Evolutionary conservation across 495 filamentous ascomycete species (phyloP), one percentile per base, ranked within the genome.

Genomic region (Lepidopterella palustris): DNA sequence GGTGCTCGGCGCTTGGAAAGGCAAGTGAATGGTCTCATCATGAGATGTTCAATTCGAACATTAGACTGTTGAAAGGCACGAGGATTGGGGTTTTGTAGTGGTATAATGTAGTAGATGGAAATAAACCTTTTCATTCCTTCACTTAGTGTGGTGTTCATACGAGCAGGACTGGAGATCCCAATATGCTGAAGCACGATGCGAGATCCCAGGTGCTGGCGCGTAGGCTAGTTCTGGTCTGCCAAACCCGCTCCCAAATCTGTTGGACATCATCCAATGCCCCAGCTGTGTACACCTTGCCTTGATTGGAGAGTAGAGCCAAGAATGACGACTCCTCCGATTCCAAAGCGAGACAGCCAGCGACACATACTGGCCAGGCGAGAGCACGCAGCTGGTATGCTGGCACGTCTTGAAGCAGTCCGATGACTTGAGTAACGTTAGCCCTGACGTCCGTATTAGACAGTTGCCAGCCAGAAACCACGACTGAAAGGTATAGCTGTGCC

Each of bases 401-500:
- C n/a, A 48, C 28, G 23, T 21, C 31, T 4, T 4, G 5, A 20
- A 48, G 55, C 23, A 58, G 55, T 5, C 26, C 40, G 29, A 49
- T 50, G 40, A 20, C 28, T 32, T 49, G 40, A 26, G 40, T 23
- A 39, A 58, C 39, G 6, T 29, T 26, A 49, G 40, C n/a, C 20
- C 55, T 18, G 23, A 58, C 45, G 2, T 20, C 39, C 23, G 55
- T 2, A 20, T 27, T 49, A 13, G 13, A 49, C 6, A 26, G 24
- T 23, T 58, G 55, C 55, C 55, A 58, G 42, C 55, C 55, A 5
- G 39, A 49, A 27, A 58, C 25, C 29, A 50, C 42, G 5, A 58
- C 21, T 27, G 3, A 11, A 21, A 58, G 55, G 26, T 58, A 58
- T 4, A 58, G 31, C 29, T 31, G 55, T 3, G 55, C 55, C 8